Evolutionary conservation across 108 stramenopile genomes (phyloP).

Genomic region (Cyclotella distinguenda): DNA sequence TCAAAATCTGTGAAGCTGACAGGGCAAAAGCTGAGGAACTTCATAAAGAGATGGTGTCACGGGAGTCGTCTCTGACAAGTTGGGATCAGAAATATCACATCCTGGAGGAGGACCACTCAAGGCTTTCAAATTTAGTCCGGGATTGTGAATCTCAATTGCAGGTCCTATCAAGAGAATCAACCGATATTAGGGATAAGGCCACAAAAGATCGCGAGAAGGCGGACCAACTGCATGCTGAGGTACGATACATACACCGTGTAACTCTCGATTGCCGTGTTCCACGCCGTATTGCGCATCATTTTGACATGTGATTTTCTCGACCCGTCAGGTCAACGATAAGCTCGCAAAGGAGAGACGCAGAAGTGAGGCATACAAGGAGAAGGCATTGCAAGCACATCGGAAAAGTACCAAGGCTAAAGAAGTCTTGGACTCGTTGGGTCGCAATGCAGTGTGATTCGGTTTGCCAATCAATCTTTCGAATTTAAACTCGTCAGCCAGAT

Average conservation of each 20-base stretch:
- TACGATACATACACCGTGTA: neutral
- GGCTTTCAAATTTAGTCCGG: conserved; percentile 3
- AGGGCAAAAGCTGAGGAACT: conserved; percentile 1
- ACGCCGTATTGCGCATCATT: too few species aligned
- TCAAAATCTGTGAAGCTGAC: conserved; percentile 4
- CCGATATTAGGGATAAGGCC: conserved; percentile 8
- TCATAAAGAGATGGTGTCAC: conserved; percentile 13
- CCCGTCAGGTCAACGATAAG: conserved; percentile 9
- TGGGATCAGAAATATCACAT: conserved; percentile 18
- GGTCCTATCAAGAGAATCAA: neutral
- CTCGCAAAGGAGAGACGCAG: conserved; percentile 35
- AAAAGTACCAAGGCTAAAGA: conserved; percentile 28
- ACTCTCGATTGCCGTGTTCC: neutral
- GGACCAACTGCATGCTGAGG: conserved; percentile 9
- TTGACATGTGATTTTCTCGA: neutral
- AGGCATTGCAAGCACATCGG: conserved; percentile 34
- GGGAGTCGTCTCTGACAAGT: conserved; percentile 9
- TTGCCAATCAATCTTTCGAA: neutral
- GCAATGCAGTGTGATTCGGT: neutral
- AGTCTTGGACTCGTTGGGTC: conserved; percentile 22
- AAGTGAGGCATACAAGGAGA: conserved; percentile 30
- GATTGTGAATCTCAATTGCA: conserved; percentile 8
- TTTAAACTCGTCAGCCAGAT: neutral
- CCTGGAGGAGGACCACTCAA: conserved; percentile 8
- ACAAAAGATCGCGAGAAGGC: conserved; percentile 7